Conservation (phyloP, 257 asterid species). For the Solanum ahanhuiri region DNA sequence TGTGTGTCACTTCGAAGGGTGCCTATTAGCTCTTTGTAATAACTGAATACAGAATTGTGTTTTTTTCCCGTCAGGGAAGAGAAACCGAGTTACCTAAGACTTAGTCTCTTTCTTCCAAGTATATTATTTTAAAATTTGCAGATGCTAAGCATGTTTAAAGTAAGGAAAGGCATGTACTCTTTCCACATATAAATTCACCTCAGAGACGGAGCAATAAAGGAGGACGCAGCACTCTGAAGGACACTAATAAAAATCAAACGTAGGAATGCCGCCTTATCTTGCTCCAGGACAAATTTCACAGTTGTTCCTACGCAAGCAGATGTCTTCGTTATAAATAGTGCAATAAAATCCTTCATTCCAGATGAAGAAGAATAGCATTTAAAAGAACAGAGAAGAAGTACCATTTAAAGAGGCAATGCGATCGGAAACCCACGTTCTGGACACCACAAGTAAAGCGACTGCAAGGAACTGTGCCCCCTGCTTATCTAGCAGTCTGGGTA, state of each 20-base stretch:
- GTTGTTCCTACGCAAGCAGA: constrained; percentile 70
- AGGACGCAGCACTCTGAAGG: constrained; percentile 98
- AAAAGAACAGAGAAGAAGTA: constrained; percentile 10
- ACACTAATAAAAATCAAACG: constrained; percentile 88
- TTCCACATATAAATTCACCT: constrained; percentile 38
- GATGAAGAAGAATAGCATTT: constrained; percentile 10
- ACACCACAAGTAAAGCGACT: constrained; percentile 79
- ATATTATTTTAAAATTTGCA: background rate
- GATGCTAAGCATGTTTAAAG: background rate
- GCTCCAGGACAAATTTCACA: constrained; percentile 88
- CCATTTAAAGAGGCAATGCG: constrained; percentile 98
- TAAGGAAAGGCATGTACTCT: background rate
- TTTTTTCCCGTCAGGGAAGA: background rate
- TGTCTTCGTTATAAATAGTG: constrained; percentile 3
- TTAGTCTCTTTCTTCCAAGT: background rate
- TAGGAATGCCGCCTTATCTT: constrained; percentile 78
- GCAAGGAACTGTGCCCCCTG: constrained; percentile 97
- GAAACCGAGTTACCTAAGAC: background rate
- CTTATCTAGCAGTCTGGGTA: constrained; percentile 86
- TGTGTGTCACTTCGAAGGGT: background rate
- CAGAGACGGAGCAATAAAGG: constrained; percentile 94
- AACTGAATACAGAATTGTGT: background rate
- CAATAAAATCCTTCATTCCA: background rate
- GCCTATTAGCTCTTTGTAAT: background rate
- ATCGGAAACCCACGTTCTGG: constrained; percentile 96